Conservation (phyloP, 305 asterid species). For the Fraxinus greggii region DNA sequence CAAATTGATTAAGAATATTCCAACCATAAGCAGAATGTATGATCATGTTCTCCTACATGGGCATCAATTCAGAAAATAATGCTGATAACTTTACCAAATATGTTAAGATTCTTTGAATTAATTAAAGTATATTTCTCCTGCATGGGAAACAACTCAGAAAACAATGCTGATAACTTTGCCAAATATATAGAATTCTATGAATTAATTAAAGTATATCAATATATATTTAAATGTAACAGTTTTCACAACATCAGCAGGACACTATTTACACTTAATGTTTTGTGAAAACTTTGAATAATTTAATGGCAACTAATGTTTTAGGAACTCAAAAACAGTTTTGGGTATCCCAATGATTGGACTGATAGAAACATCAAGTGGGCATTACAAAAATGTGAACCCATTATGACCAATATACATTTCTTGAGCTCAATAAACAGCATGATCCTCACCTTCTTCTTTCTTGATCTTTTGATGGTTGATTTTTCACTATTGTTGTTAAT, state of each 20-base stretch:
- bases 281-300: not conserved
- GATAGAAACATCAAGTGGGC: not conserved
- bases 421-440: not conserved
- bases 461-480: conserved; percentile 51
- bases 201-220: not conserved
- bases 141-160: not conserved
- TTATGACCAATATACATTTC: not conserved
- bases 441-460: conserved; percentile 71
- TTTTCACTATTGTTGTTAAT: conserved; percentile 41
- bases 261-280: not conserved
- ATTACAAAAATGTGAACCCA: not conserved
- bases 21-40: not conserved
- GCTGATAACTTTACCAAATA: not conserved
- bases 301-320: not conserved
- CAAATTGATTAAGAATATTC: not conserved
- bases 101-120: not conserved
- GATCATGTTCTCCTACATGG: not conserved
- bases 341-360: not conserved
- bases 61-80: not conserved
- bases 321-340: not conserved
- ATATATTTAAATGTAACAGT: not conserved
- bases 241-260: not conserved
- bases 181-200: not conserved
- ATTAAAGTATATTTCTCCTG: not conserved
- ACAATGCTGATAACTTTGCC: not conserved